phyloP scores from a whole-genome alignment of 768 basidiomycete species.

The Suillus lakei region DNA sequence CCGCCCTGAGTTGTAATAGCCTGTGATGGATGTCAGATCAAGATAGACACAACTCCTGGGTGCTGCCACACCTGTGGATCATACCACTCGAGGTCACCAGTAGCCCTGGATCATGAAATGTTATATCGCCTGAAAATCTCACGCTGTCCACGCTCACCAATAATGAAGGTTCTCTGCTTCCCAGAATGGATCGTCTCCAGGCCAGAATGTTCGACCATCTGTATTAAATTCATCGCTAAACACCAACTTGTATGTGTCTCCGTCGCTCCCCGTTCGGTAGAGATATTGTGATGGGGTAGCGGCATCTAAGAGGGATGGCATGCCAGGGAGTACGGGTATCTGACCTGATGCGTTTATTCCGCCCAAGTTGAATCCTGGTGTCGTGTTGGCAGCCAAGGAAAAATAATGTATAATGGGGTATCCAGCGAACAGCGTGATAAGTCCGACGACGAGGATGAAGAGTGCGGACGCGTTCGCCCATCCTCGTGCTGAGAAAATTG shows the following conservation, averaged over 20 bases:
- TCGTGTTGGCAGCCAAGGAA: constrained; percentile 30
- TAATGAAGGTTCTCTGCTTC: constrained; percentile 89
- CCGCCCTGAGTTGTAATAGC: constrained; percentile 78
- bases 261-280: constrained; percentile 73
- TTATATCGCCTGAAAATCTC: not conserved
- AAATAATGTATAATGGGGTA: constrained; percentile 81
- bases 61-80: constrained; percentile 58
- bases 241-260: constrained; percentile 77
- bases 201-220: constrained; percentile 76
- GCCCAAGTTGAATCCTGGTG: constrained; percentile 82
- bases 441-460: constrained; percentile 63
- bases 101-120: constrained; percentile 45
- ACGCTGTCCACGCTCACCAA: constrained; percentile 48
- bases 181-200: constrained; percentile 84
- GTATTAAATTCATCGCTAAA: constrained; percentile 89
- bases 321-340: constrained; percentile 72
- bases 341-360: constrained; percentile 84
- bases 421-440: constrained; percentile 84
- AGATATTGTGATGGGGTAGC: constrained; percentile 68
- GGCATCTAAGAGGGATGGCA: constrained; percentile 74
- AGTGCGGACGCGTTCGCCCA: constrained; percentile 82
- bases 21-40: constrained; percentile 31
- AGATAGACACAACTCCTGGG: constrained; percentile 2
- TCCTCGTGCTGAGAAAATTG: constrained; percentile 81
- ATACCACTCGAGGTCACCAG: constrained; percentile 87